phyloP scores from a whole-genome alignment of 495 filamentous ascomycete species.

The Zalerion maritima region DNA sequence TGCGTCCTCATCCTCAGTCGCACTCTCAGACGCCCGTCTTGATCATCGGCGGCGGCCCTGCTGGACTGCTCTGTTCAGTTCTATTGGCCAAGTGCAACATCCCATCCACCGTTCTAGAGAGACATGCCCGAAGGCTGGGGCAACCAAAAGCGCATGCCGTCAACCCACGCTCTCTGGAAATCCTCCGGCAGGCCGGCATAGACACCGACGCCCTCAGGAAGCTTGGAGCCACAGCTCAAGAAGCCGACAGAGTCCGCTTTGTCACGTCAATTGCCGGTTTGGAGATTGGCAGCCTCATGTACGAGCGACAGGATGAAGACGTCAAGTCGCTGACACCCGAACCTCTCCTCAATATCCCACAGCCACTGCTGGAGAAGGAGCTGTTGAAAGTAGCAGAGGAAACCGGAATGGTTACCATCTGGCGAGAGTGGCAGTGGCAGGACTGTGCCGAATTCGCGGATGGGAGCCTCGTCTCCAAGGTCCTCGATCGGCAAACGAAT shows the following conservation, averaged over 20 bases:
- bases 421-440: neutral
- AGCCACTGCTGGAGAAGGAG: conserved; percentile 1
- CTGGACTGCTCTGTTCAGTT: conserved; percentile 13
- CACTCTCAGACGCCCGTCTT: conserved; percentile 3
- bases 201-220: neutral
- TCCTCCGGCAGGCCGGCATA: conserved; percentile 8
- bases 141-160: conserved; percentile 17
- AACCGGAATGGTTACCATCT: neutral
- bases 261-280: neutral
- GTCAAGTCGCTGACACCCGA: neutral
- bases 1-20: too few relatives aligned
- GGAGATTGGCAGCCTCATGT: neutral
- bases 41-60: conserved; percentile 16
- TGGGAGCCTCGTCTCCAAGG: too few relatives aligned
- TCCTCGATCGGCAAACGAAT: too few relatives aligned
- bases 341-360: conserved; percentile 2
- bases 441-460: too few relatives aligned
- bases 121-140: conserved; percentile 12
- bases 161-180: conserved; percentile 15
- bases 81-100: too few relatives aligned
- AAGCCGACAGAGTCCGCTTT: conserved; percentile 1
- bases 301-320: conserved; percentile 1
- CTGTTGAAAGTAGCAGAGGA: neutral
- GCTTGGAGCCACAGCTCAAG: neutral
- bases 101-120: conserved; percentile 13